Evolutionary conservation across 2,329 filamentous ascomycete genomes (phyloP).

Genomic region (Exophiala sp.): DNA sequence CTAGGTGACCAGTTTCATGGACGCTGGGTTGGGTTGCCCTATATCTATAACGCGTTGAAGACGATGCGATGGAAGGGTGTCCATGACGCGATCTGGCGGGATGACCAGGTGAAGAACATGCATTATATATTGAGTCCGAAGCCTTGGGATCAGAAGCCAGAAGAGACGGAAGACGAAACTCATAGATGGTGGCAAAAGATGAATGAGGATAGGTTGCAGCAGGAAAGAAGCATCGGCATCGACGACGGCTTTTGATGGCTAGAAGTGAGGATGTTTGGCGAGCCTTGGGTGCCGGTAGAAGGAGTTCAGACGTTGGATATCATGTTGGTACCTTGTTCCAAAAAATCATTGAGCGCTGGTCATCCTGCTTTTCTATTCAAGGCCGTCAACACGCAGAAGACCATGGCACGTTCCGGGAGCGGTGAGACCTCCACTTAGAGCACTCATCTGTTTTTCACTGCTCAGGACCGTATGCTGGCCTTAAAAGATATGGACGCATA

Average conservation of each 20-base stretch:
- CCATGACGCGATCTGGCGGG: conserved; percentile 52
- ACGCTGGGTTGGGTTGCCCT: conserved; percentile 55
- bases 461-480: background rate
- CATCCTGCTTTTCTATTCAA: too few relatives aligned
- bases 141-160: conserved; percentile 54
- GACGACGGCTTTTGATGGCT: conserved; percentile 46
- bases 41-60: conserved; percentile 58
- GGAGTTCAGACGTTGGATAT: background rate
- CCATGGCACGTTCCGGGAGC: too few relatives aligned
- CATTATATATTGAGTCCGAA: conserved; percentile 59
- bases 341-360: background rate
- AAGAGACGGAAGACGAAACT: conserved; percentile 39
- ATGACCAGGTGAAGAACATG: conserved; percentile 56
- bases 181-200: conserved; percentile 55
- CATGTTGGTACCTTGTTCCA: background rate
- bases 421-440: too few relatives aligned
- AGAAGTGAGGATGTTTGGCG: background rate
- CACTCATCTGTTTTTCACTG: too few relatives aligned
- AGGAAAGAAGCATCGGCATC: conserved; percentile 46
- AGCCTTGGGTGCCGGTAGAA: too few relatives aligned
- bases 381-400: too few relatives aligned
- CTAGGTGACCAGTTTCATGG: conserved; percentile 53
- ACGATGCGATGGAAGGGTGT: conserved; percentile 47
- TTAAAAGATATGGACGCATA: background rate
- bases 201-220: conserved; percentile 44